Base-by-base conservation (phyloP, 108 stramenopile genomes). In the Nannochloropsis granulata region DNA sequence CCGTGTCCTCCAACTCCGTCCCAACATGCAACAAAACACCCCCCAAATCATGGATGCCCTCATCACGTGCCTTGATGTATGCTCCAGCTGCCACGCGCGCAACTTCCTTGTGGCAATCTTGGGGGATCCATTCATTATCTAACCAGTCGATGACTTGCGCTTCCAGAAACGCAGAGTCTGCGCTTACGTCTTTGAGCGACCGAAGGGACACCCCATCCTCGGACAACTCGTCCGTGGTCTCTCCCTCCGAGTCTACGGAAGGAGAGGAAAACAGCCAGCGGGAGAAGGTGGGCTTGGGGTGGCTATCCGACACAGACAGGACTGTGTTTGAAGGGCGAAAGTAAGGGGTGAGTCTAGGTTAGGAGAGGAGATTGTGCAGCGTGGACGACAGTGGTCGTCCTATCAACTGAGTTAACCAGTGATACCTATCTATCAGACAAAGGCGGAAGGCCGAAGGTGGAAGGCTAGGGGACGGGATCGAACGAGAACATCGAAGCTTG, bases 41-140 rank as follows among this genome's bases (percentile, higher is more conserved):
- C 44, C 45, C 80, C 43, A 88, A 24, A 43, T 88, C 84, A 8
- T 84, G 13, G 26, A n/a, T 81, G 78, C 84, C 84, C 78, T 84
- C 79, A 19, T 34, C 11, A 13, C 25, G 26, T 23, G 13, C 82
- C 86, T 78, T 83, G n/a, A 13, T 80, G 9, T 88, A 88, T 8
- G 84, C 45, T 43, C 45, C 81, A 11, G 79, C 88, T 43, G 78
- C 88, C 44, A 84, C 81, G 16, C 78, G 45, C 44, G 84, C 88
- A 25, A 88, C 84, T 23, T 81, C 82, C 83, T 80, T 44, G 80
- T 88, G 88, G 44, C 88, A 88, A 14, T 84, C 83, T 78, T 88
- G 88, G 8, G 85, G 81, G 5, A 88, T 13, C 88, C 88, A 88
- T 24, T 88, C 88, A 3, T 88, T 78, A 44, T 88, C 84, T 23